Percentiles rank a stretch among this genome's conserved stretches.
phyloP scores from a whole-genome alignment of 768 basidiomycete species.

The Hypholoma fasciculare region DNA sequence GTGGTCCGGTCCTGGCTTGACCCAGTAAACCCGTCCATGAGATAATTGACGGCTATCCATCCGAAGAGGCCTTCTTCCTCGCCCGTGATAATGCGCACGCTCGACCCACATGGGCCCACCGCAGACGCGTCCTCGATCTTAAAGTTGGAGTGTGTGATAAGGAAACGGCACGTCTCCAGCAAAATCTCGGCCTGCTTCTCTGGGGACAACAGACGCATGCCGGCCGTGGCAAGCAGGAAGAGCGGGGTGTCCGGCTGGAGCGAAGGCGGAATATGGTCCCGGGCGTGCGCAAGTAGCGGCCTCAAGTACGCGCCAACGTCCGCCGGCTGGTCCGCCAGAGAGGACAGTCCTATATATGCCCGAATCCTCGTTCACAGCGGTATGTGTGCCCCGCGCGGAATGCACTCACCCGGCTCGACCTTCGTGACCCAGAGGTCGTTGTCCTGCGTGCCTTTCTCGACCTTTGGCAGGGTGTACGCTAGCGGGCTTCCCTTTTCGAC shows the following conservation, averaged over 20 bases:
- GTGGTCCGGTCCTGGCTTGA: conserved; percentile 66
- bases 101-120: conserved; percentile 86
- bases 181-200: conserved; percentile 72
- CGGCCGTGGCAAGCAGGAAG: conserved; percentile 94
- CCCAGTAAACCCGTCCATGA: conserved; percentile 91
- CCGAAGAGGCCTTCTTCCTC: conserved; percentile 98
- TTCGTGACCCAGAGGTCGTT: conserved; percentile 89
- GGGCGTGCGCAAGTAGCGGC: conserved; percentile 83
- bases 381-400: not conserved
- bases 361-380: not conserved
- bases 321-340: conserved; percentile 68
- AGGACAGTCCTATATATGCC: conserved; percentile 72
- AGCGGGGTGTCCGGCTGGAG: conserved; percentile 83
- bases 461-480: conserved; percentile 66
- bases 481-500: conserved; percentile 55
- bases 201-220: conserved; percentile 86
- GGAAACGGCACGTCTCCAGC: conserved; percentile 73
- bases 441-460: conserved; percentile 86
- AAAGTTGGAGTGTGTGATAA: conserved; percentile 77
- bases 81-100: conserved; percentile 92
- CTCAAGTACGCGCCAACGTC: conserved; percentile 74
- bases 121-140: conserved; percentile 65
- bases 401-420: conserved; percentile 85
- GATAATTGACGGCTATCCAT: conserved; percentile 99
- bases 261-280: conserved; percentile 82